phyloP scores from a whole-genome alignment of 139 green algal species.

The Auxenochlorella protothecoides region DNA sequence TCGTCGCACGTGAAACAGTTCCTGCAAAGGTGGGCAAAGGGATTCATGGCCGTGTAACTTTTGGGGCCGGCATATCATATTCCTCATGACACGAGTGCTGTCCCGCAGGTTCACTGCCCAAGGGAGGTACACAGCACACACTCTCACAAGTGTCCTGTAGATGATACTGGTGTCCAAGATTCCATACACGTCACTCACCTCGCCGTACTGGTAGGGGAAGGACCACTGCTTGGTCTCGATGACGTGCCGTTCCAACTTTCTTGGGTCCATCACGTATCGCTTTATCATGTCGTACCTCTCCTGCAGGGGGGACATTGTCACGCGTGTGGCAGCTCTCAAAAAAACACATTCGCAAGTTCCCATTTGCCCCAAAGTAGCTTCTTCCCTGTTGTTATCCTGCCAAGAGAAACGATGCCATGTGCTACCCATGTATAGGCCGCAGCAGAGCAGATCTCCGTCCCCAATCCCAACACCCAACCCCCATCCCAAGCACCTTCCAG shows the following conservation, averaged over 20 bases:
- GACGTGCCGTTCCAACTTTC: constrained; percentile 35
- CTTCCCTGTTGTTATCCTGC: too few species aligned
- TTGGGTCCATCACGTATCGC: constrained; percentile 34
- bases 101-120: background rate
- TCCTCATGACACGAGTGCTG: background rate
- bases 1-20: constrained; percentile 61
- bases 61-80: constrained; percentile 34
- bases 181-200: constrained; percentile 4
- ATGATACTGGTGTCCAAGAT: background rate
- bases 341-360: too few species aligned
- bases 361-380: too few species aligned
- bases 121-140: background rate
- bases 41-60: background rate
- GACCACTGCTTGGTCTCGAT: constrained; percentile 17
- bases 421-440: too few species aligned
- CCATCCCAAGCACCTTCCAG: constrained; percentile 41
- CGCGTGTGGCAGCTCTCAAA: too few species aligned
- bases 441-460: too few species aligned
- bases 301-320: constrained; percentile 6
- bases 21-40: constrained; percentile 10
- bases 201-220: constrained; percentile 19
- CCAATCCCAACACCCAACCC: background rate
- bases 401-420: too few species aligned
- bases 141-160: background rate
- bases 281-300: constrained; percentile 41